These are phyloP conservation scores for Letharia lupina DNA, from an alignment of 495 filamentous ascomycete species.

Conservation along the genomic window DNA sequence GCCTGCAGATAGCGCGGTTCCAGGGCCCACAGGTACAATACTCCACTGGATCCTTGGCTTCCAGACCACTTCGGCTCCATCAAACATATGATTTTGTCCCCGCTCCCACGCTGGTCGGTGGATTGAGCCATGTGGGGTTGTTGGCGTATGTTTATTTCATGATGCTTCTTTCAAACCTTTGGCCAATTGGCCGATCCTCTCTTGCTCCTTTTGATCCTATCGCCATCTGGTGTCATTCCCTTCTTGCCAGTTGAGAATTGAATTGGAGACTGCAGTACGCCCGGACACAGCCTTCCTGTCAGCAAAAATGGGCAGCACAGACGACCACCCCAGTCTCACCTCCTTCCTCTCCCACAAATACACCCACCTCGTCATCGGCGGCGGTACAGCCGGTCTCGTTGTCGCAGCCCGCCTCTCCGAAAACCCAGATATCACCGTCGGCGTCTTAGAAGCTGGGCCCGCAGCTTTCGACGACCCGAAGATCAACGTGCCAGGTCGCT, in stretches of 20 bases:
- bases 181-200: not conserved
- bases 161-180: not conserved
- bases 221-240: not conserved
- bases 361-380: constrained; percentile 35
- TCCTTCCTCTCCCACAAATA: constrained; percentile 22
- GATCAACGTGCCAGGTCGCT: constrained; percentile 37
- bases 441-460: constrained; percentile 42
- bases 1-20: not conserved
- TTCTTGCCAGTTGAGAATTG: not conserved
- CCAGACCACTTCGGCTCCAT: not conserved
- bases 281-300: not conserved
- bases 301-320: not conserved
- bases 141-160: not conserved
- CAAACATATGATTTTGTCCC: not conserved
- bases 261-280: not conserved
- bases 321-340: not conserved
- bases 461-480: constrained; percentile 32
- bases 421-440: constrained; percentile 32
- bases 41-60: not conserved
- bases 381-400: constrained; percentile 37
- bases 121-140: not conserved
- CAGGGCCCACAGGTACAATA: not conserved
- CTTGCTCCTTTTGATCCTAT: not conserved
- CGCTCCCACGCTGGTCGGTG: not conserved
- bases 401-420: constrained; percentile 37